A percentile compares a stretch with the other conserved stretches of the same genome.
Conservation (phyloP, 805 yeast genomes). For the Candida montana region DNA sequence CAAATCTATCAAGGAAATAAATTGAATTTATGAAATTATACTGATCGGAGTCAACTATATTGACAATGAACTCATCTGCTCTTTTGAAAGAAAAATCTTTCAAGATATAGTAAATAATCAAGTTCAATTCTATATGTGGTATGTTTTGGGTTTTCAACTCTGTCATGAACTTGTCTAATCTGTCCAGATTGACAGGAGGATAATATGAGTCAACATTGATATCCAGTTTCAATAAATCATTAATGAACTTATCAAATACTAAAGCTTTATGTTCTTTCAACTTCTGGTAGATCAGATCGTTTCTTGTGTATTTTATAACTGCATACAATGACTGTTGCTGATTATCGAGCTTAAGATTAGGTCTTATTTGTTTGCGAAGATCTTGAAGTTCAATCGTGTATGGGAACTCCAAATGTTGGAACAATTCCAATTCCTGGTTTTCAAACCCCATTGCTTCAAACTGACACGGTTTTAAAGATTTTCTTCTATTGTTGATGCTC, state of each 20-base stretch:
- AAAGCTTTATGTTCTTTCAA: constrained; percentile 12
- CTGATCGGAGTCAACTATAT: neutral
- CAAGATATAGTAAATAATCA: constrained; percentile 20
- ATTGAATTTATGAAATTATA: constrained; percentile 21
- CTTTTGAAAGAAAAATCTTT: constrained; percentile 19
- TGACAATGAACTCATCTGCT: constrained; percentile 17
- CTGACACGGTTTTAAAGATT: neutral
- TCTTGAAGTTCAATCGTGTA: constrained; percentile 19
- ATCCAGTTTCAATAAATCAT: constrained; percentile 12
- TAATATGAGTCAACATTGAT: constrained; percentile 13
- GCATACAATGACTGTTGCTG: constrained; percentile 19
- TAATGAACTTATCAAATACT: constrained; percentile 18
- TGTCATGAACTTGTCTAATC: constrained; percentile 13
- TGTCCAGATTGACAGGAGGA: constrained; percentile 22
- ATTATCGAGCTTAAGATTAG: constrained; percentile 19
- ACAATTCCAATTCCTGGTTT: constrained; percentile 7
- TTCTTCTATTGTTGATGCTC: neutral
- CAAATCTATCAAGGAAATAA: constrained; percentile 23
- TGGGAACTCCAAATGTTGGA: constrained; percentile 18
- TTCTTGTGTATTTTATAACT: constrained; percentile 19
- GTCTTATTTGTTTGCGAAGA: constrained; percentile 13
- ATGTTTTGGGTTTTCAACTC: constrained; percentile 9
- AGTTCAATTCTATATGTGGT: constrained; percentile 8
- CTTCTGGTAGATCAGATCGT: constrained; percentile 16
- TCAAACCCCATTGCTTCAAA: constrained; percentile 1